These are phyloP conservation scores for Barbarea vulgaris DNA, from an alignment of 345 rosid genomes.

Conservation along the genomic window DNA sequence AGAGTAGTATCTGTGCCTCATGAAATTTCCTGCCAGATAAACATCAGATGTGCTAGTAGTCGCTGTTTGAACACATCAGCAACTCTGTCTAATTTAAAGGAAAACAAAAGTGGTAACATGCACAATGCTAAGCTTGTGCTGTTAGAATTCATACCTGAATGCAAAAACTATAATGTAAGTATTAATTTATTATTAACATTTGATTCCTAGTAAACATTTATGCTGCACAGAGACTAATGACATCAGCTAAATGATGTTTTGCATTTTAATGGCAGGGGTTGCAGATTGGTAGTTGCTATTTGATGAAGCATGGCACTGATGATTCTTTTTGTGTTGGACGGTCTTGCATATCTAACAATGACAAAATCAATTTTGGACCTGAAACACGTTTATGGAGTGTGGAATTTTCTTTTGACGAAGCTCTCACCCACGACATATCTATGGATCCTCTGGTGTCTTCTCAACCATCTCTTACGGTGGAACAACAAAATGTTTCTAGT, in stretches of 20 bases:
- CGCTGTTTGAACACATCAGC: slow-evolving; percentile 42
- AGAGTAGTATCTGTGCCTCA: slow-evolving; percentile 29
- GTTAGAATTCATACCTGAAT: slow-evolving; percentile 57
- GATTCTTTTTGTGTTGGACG: slow-evolving; percentile 54
- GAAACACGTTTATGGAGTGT: slow-evolving; percentile 56
- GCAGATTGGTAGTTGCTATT: slow-evolving; percentile 75
- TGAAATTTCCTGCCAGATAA: slow-evolving; percentile 56
- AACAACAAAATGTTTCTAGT: slow-evolving; percentile 24
- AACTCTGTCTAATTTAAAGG: slow-evolving; percentile 44
- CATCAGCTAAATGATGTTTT: slow-evolving; percentile 2
- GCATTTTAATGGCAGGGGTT: slow-evolving; percentile 54
- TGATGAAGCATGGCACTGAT: slow-evolving; percentile 54
- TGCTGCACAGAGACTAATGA: slow-evolving; percentile 10
- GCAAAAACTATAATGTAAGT: slow-evolving; percentile 37
- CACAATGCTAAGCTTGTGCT: slow-evolving; percentile 51
- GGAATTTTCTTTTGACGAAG: slow-evolving; percentile 52
- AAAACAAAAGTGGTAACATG: slow-evolving; percentile 38
- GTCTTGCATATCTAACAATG: slow-evolving; percentile 35
- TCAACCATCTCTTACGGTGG: slow-evolving; percentile 32
- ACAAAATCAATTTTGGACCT: slow-evolving; percentile 50
- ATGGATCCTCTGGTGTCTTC: slow-evolving; percentile 34
- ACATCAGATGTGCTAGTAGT: slow-evolving; percentile 46
- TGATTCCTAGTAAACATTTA: background rate
- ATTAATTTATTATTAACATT: slow-evolving; percentile 13
- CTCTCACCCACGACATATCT: slow-evolving; percentile 32